Base-by-base conservation (phyloP, 805 yeast species). In the Sungouiella blattae region DNA sequence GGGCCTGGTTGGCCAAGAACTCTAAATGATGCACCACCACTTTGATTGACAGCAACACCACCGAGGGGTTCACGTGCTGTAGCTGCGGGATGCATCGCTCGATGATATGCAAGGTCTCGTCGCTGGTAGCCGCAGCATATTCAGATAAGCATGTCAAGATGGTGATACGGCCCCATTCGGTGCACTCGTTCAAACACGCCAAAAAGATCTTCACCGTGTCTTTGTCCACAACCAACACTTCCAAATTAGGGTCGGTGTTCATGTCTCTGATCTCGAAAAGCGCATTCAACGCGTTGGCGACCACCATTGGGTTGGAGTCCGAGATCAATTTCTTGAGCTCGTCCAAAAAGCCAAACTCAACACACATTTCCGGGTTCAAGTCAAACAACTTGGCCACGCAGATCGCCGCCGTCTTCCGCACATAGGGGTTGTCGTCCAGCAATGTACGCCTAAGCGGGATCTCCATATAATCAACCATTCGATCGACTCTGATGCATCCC, bases 81-180 rank as follows among this genome's bases (percentile, higher is more conserved):
- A 91, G 75, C 63, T 93, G 98, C 11, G 98, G 98, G 7, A 86
- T 76, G 7, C 87, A 88, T 43, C 96, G 73, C 52, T 91, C 97
- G 43, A 91, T 75, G 36, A 91, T 86, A 53, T 86, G 88, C 41
- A 75, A 78, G 2, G 95, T 88, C 55, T 89, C 96, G 11, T 72
- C 66, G 2, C 65, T 56, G 30, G 71, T 75, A 2, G 55, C 50
- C 0, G 94, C 70, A 4, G 67, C 55, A 57, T 82, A 91, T 30
- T 83, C 89, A 5, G 87, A 73, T 44, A 93, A 64, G 1, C 96
- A 88, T 1, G 85, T 77, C 40, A 93, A 69, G 28, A 93, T 85
- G 1, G 97, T 78, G 46, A 93, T 84, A 53, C 98, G 76, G 8
- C 98, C 98, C 99, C 99, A 93, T 64, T 93, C 99, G 0, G 98